phyloP scores from a whole-genome alignment of 768 basidiomycete species.

The Suillus subaureus region DNA sequence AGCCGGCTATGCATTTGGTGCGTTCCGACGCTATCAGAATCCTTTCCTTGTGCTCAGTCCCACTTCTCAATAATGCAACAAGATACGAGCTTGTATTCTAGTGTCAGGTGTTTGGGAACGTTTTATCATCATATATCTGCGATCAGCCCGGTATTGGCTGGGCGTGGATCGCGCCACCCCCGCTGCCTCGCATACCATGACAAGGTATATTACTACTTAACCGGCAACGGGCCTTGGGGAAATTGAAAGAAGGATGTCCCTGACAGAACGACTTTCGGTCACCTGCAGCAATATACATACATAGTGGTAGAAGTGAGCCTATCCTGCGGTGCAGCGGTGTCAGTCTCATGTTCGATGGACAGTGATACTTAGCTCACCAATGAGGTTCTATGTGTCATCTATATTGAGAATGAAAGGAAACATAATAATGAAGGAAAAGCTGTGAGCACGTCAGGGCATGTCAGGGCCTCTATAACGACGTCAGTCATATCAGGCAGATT shows the following conservation, averaged over 20 bases:
- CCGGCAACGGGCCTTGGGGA: conserved; percentile 47
- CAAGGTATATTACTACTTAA: conserved; percentile 30
- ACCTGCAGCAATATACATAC: conserved; percentile 34
- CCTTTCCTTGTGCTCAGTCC: not conserved
- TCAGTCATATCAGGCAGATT: not conserved
- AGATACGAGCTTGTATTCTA: not conserved
- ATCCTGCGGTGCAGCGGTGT: not conserved
- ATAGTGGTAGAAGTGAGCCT: not conserved
- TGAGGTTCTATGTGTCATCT: not conserved
- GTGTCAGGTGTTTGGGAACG: not conserved
- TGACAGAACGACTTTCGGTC: conserved; percentile 47
- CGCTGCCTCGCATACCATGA: conserved; percentile 37
- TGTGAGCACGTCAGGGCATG: not conserved
- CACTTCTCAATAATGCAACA: not conserved
- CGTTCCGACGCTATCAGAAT: not conserved
- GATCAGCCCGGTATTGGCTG: not conserved
- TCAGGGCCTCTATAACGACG: not conserved
- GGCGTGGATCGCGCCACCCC: conserved; percentile 1
- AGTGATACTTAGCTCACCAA: not conserved
- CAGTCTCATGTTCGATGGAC: not conserved
- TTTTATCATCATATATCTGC: not conserved
- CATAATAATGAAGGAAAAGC: not conserved
- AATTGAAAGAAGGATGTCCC: conserved; percentile 48
- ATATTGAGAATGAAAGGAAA: too few relatives aligned
- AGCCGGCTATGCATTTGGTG: too few relatives aligned